phyloP scores from a whole-genome alignment of 768 basidiomycete genomes.

The Pleurotus ostreatus region DNA sequence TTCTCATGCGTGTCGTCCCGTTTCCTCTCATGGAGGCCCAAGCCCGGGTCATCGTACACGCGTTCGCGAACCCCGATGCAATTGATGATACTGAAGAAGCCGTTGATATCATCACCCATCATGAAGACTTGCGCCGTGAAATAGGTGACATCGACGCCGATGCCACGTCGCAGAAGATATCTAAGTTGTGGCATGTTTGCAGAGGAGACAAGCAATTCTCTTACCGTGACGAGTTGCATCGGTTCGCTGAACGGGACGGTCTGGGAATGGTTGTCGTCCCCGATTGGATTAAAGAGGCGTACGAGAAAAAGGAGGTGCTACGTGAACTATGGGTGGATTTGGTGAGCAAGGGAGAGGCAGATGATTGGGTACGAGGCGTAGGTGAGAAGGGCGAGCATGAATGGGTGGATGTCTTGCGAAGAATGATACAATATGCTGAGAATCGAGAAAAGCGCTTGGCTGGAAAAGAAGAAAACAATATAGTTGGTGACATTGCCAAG shows the following conservation, averaged over 20 bases:
- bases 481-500: constrained; percentile 1
- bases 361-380: constrained; percentile 59
- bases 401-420: constrained; percentile 50
- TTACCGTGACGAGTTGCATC: constrained; percentile 59
- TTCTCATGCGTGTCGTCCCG: constrained; percentile 57
- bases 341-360: constrained; percentile 52
- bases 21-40: constrained; percentile 80
- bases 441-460: background rate
- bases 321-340: constrained; percentile 55
- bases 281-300: constrained; percentile 59
- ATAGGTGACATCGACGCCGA: constrained; percentile 17
- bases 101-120: constrained; percentile 44
- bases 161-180: constrained; percentile 31
- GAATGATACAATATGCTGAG: constrained; percentile 26
- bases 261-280: constrained; percentile 31
- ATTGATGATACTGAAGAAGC: constrained; percentile 48
- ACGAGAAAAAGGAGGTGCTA: constrained; percentile 40
- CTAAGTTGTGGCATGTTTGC: constrained; percentile 56
- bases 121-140: constrained; percentile 33
- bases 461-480: constrained; percentile 4
- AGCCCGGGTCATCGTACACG: constrained; percentile 55
- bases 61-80: constrained; percentile 46
- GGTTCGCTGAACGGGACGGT: constrained; percentile 32
- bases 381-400: constrained; percentile 47
- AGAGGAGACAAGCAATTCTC: constrained; percentile 53